phyloP scores from a whole-genome alignment of 2,329 filamentous ascomycete species.

The Epichloe sp. region DNA sequence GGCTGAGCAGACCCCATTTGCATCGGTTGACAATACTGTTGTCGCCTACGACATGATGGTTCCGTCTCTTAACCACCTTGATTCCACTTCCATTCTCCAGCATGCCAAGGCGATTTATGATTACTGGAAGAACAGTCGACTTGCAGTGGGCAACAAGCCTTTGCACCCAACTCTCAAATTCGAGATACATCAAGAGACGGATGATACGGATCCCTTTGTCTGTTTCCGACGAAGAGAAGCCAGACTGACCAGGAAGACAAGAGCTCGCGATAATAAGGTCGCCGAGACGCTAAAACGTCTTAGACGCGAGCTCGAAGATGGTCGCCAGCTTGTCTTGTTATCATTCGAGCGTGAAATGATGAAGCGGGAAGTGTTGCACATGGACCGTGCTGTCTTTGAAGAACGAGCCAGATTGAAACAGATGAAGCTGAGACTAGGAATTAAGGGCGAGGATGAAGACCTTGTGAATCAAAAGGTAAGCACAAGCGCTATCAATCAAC shows the following conservation, averaged over 20 bases:
- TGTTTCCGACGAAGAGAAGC: slow-evolving; percentile 95
- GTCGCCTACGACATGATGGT: slow-evolving; percentile 68
- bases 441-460: slow-evolving; percentile 89
- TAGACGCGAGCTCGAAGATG: slow-evolving; percentile 81
- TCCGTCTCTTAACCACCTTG: slow-evolving; percentile 44
- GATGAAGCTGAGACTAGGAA: slow-evolving; percentile 73
- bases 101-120: slow-evolving; percentile 73
- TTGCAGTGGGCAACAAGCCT: slow-evolving; percentile 53
- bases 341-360: slow-evolving; percentile 68
- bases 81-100: slow-evolving; percentile 34
- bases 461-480: slow-evolving; percentile 85
- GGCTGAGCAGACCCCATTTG: slow-evolving; percentile 72
- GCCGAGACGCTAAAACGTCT: slow-evolving; percentile 89
- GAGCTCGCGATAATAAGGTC: slow-evolving; percentile 84
- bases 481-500: slow-evolving; percentile 3
- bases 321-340: slow-evolving; percentile 63
- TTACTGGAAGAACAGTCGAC: slow-evolving; percentile 69
- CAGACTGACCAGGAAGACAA: slow-evolving; percentile 85
- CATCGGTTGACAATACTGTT: slow-evolving; percentile 77
- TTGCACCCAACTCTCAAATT: slow-evolving; percentile 78
- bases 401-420: slow-evolving; percentile 73
- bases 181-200: slow-evolving; percentile 84
- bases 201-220: slow-evolving; percentile 93
- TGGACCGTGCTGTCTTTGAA: slow-evolving; percentile 70
- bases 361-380: slow-evolving; percentile 62